Percentiles rank a stretch among this genome's conserved stretches.
Conservation (phyloP, 2,329 filamentous ascomycete genomes). For the Nannizziopsis barbatae region DNA sequence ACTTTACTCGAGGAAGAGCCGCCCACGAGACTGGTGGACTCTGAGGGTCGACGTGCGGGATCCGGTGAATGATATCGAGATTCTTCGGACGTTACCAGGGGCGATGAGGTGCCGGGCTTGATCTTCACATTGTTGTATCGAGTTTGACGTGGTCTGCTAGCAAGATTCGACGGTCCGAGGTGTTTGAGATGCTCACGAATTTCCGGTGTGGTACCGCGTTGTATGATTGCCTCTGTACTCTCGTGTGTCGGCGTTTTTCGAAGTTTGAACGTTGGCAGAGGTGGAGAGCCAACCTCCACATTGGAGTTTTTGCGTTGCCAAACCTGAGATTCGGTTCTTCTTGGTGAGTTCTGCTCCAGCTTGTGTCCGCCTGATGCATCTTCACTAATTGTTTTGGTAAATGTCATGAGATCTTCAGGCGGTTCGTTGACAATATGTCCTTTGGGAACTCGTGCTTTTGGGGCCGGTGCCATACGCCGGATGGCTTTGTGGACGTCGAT, state of each 20-base stretch:
- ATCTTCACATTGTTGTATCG: conserved; percentile 55
- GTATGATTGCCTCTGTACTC: conserved; percentile 27
- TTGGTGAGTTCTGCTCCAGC: background rate
- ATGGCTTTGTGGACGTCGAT: conserved; percentile 98
- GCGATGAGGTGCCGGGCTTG: conserved; percentile 41
- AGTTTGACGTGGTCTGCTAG: conserved; percentile 49
- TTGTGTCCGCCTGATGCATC: background rate
- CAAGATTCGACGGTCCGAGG: conserved; percentile 53
- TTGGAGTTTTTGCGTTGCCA: conserved; percentile 26
- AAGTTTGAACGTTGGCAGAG: conserved; percentile 30
- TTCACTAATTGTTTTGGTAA: background rate
- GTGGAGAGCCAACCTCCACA: conserved; percentile 23
- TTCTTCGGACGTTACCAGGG: background rate
- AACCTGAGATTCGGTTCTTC: background rate
- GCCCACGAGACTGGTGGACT: conserved; percentile 34
- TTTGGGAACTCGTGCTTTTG: conserved; percentile 58
- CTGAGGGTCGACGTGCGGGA: conserved; percentile 20
- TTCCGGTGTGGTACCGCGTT: conserved; percentile 44
- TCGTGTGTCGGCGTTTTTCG: conserved; percentile 27
- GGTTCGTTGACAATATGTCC: conserved; percentile 42
- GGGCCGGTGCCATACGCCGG: conserved; percentile 72
- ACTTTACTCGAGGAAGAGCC: conserved; percentile 44
- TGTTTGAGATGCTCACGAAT: conserved; percentile 51
- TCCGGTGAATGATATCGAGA: conserved; percentile 20
- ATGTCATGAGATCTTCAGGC: background rate